Evolutionary conservation across 228 moss, liverwort and hornwort genomes (phyloP).

Genomic region (Sphagnum magellanicum): DNA sequence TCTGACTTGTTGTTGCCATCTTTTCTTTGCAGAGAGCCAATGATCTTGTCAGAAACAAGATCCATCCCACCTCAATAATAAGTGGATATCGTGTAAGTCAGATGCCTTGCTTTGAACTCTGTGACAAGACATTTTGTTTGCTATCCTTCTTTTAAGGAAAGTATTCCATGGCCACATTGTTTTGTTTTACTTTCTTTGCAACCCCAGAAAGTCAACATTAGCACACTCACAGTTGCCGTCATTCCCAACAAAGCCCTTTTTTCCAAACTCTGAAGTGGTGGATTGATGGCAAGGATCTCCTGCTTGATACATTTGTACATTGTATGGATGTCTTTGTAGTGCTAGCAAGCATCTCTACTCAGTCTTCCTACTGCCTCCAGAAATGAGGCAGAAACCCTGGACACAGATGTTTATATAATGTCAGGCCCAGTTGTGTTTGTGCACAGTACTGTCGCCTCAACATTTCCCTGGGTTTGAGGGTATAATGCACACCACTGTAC

Average conservation of each 20-base stretch:
- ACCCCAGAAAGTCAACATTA: too few relatives aligned
- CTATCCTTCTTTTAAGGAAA: not conserved
- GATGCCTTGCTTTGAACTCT: not conserved
- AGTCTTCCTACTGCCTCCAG: too few relatives aligned
- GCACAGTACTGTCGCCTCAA: not conserved
- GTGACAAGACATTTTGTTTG: not conserved
- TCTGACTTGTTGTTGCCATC: too few relatives aligned
- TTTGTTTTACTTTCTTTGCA: not conserved
- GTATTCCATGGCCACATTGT: too few relatives aligned
- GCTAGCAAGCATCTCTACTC: too few relatives aligned
- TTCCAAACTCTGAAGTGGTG: not conserved
- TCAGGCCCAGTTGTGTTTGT: too few relatives aligned
- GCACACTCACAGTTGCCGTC: not conserved
- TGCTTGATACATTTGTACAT: too few relatives aligned
- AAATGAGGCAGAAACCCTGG: too few relatives aligned
- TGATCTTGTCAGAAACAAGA: slow-evolving; percentile 86
- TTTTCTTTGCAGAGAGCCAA: slow-evolving; percentile 68
- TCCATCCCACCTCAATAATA: slow-evolving; percentile 92
- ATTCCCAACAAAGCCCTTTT: not conserved
- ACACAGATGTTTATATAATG: not conserved
- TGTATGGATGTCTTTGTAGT: too few relatives aligned
- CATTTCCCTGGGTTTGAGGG: not conserved
- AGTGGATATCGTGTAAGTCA: slow-evolving; percentile 71
- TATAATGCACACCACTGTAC: not conserved
- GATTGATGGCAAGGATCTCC: too few relatives aligned